Evolutionary conservation across 495 filamentous ascomycete genomes (phyloP).

Genomic region (Penicillium pulvis): DNA sequence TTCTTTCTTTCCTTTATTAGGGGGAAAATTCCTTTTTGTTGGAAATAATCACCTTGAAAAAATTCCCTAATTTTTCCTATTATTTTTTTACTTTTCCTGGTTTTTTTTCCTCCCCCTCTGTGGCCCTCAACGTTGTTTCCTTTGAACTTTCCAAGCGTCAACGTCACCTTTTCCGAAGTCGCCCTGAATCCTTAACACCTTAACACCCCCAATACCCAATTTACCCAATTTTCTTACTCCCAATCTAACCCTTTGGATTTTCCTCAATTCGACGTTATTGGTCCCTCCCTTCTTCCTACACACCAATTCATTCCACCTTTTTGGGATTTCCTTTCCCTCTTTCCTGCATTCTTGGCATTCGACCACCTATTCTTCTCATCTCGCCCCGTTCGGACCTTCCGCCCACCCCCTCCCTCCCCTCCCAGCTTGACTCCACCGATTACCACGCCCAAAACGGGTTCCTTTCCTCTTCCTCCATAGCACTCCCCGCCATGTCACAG

Average conservation of each 20-base stretch:
- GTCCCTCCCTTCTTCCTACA: not conserved
- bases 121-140: not conserved
- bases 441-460: constrained; percentile 32
- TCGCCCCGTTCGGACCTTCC: constrained; percentile 33
- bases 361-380: constrained; percentile 26
- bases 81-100: not conserved
- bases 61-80: not conserved
- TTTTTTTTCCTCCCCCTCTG: not conserved
- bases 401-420: constrained; percentile 27
- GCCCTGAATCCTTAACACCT: constrained; percentile 1
- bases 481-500: constrained; percentile 62
- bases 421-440: constrained; percentile 30
- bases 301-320: not conserved
- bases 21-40: not conserved
- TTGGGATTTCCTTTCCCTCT: constrained; percentile 4
- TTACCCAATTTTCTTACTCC: constrained; percentile 1
- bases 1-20: not conserved
- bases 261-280: constrained; percentile 5
- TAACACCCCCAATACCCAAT: not conserved
- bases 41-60: not conserved
- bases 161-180: not conserved
- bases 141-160: not conserved
- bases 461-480: constrained; percentile 31
- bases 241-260: not conserved
- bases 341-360: constrained; percentile 27